Percentiles rank a stretch among this genome's conserved stretches.
These are phyloP conservation scores for Crucihimalaya himalaica DNA, from an alignment of 345 rosid species.

Conservation along the genomic window DNA sequence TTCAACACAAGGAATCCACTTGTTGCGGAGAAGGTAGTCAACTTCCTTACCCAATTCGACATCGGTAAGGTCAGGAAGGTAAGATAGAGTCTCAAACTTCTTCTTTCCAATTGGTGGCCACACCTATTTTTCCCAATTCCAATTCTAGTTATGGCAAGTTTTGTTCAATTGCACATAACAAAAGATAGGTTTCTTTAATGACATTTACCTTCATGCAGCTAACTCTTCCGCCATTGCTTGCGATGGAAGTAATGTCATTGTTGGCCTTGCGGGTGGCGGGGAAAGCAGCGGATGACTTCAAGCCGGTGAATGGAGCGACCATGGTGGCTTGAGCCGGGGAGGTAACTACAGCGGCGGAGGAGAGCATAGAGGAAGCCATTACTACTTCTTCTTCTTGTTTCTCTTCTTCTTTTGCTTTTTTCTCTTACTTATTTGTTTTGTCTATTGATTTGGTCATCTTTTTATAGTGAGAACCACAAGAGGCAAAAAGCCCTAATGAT, in stretches of 20 bases:
- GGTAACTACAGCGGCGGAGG: conserved; percentile 51
- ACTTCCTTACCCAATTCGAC: conserved; percentile 48
- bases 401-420: conserved; percentile 13
- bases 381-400: neutral
- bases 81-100: conserved; percentile 59
- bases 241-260: conserved; percentile 51
- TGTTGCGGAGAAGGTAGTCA: conserved; percentile 54
- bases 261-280: conserved; percentile 51
- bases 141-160: neutral
- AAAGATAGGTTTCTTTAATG: neutral
- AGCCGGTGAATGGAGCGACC: conserved; percentile 61
- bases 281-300: conserved; percentile 48
- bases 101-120: conserved; percentile 52
- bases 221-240: conserved; percentile 57
- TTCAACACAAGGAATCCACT: conserved; percentile 77
- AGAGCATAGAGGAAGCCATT: conserved; percentile 67
- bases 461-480: conserved; percentile 25
- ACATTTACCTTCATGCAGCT: conserved; percentile 50
- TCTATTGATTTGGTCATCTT: conserved; percentile 13
- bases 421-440: conserved; percentile 2
- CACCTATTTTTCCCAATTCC: conserved; percentile 38
- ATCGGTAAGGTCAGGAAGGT: conserved; percentile 48
- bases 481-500: conserved; percentile 7
- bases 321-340: conserved; percentile 51
- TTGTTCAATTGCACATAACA: neutral